phyloP scores from a whole-genome alignment of 768 basidiomycete genomes.

The Pilatotrama ljubarskyi region DNA sequence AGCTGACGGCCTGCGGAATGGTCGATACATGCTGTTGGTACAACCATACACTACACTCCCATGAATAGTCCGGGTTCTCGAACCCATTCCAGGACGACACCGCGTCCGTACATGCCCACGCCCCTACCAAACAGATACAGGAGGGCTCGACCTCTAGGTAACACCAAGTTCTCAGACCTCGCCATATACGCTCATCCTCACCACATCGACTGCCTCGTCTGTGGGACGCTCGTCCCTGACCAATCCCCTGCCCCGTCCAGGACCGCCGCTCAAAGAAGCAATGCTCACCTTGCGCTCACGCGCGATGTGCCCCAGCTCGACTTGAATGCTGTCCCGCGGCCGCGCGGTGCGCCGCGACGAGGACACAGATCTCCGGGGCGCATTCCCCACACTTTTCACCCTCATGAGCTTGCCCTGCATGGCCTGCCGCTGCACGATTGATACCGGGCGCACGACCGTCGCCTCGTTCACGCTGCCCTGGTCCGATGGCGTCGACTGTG shows the following conservation, averaged over 20 bases:
- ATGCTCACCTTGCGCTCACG: background rate
- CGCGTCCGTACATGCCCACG: background rate
- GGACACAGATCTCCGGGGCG: constrained; percentile 19
- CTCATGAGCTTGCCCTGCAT: constrained; percentile 6
- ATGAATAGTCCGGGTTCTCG: background rate
- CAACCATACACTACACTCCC: constrained; percentile 10
- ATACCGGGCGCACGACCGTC: constrained; percentile 2
- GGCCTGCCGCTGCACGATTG: background rate
- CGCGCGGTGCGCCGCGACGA: constrained; percentile 13
- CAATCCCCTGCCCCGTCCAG: background rate
- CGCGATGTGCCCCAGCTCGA: constrained; percentile 14
- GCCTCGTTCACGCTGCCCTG: constrained; percentile 4
- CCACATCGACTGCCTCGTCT: background rate
- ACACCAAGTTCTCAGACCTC: background rate
- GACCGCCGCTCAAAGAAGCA: background rate
- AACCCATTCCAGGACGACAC: background rate
- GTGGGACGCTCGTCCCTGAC: background rate
- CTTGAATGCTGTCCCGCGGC: constrained; percentile 23
- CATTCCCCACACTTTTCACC: constrained; percentile 24
- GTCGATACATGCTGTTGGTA: constrained; percentile 8
- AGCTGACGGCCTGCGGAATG: background rate
- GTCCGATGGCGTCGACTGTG: background rate
- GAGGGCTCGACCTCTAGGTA: background rate
- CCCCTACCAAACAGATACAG: background rate
- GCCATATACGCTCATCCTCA: background rate